These are phyloP conservation scores for Euptelea pleiosperma DNA, from an alignment of 164 flowering plant species.

Conservation along the genomic window DNA sequence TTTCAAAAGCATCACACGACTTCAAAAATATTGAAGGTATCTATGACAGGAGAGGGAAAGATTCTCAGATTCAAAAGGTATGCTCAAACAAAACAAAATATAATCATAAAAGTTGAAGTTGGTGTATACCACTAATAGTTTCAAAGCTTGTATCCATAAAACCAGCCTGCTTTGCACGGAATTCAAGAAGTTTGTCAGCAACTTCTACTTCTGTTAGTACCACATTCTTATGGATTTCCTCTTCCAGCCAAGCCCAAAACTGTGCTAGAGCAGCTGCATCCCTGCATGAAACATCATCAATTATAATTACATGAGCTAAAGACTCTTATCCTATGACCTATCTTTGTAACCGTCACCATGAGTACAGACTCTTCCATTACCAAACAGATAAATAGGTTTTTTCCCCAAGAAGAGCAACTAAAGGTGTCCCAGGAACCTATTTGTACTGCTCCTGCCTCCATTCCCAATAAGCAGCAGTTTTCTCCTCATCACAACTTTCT, in stretches of 20 bases:
- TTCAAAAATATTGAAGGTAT: neutral
- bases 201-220: conserved; percentile 80
- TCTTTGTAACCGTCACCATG: too few relatives aligned
- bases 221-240: conserved; percentile 46
- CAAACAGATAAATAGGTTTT: too few relatives aligned
- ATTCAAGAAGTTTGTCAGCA: conserved; percentile 81
- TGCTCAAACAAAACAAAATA: neutral
- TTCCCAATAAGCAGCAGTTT: too few relatives aligned
- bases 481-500: too few relatives aligned
- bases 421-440: too few relatives aligned
- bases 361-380: too few relatives aligned
- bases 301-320: neutral
- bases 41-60: neutral
- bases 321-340: neutral
- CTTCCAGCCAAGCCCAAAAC: conserved; percentile 94
- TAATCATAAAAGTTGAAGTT: neutral
- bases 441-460: too few relatives aligned
- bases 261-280: conserved; percentile 93
- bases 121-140: conserved; percentile 88
- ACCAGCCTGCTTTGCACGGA: conserved; percentile 77
- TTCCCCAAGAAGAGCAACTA: too few relatives aligned
- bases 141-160: conserved; percentile 93
- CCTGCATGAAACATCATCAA: conserved; percentile 33
- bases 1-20: neutral
- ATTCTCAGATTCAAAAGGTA: neutral